Evolutionary conservation across 305 asterid genomes (phyloP), one percentile per base, ranked within the genome.

Genomic region (Plantago lanceolata): DNA sequence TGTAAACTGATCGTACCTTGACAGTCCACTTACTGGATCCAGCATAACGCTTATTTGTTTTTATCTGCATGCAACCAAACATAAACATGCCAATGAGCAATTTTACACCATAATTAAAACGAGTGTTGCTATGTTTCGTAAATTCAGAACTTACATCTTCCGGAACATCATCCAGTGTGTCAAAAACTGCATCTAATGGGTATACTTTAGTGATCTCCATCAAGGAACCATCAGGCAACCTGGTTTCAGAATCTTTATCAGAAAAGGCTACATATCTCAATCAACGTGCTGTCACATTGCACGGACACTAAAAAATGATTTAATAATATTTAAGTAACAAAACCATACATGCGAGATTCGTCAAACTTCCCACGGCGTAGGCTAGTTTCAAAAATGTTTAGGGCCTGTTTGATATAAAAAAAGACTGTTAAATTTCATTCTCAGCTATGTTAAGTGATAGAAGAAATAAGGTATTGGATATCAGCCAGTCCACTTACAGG

Each of bases 291-390:
- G 69, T 65, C 68, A 51, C 49, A 59, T 37, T n/a, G 65, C 50
- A 52, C 43, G 48, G 19, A 28, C 26, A 43, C 19, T 6, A 29
- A 44, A 60, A 8, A 54, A 35, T 59, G 66, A 51, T 31, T 57
- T 19, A 31, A 58, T 35, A 57, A 44, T 59, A 71, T 53, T 26
- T 11, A 66, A 67, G 73, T 45, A 63, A 29, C 72, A 59, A 61
- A 51, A 51, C 59, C 85, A 78, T 83, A 89, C 95, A 83, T 71
- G 16, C 95, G 88, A 66, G 95, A 86, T 73, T 79, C 89, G 66
- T 89, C 96, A 73, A 89, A 89, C 72, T 89, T 89, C 63, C 96
- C 96, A 52, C 96, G 90, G 12, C 94, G 91, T 29, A 89, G 79
- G 78, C 96, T 89, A 51, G 89, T 84, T 77, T 89, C 96, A 68